Base-by-base conservation (phyloP, 2,329 filamentous ascomycete species). In the Fusarium xyrophilum region DNA sequence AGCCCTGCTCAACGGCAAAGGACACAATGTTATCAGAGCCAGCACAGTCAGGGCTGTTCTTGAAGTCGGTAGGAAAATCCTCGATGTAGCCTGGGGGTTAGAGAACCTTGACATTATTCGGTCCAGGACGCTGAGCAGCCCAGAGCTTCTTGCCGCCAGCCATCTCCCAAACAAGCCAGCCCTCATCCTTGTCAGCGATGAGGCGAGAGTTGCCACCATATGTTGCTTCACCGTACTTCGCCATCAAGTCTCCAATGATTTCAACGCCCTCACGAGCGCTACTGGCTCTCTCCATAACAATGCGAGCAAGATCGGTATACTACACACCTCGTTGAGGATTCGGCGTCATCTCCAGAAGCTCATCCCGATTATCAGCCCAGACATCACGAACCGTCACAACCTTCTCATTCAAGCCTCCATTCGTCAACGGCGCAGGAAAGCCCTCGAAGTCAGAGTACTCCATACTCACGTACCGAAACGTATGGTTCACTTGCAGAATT, bases 111-210 rank as follows among this genome's bases (percentile, higher is more conserved):
- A 73, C 70, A 12, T 73, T 66, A 4, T 70, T 63, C 0, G 70
- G 52, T 3, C 70, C 70, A 14, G 73, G 68, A 8, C 68, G 66
- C 13, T 73, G 68, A 3, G 70, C 70, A 19, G 70, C 70, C 70
- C 70, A 73, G 4, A 73, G 70, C 3, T 71, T 71, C 14, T 62
- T 47, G 1, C 70, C 70, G 1, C 70, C 70, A 2, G 70, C 70
- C 70, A 73, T 73, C 5, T 73, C 70, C 70, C 70, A 73, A 6
- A 73, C 70, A 2, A 73, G 39, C 70, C 70, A 73, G 0, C 70
- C 70, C 36, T 73, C 70, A 4, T 72, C 66, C 17, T 72, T 68
- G 19, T 73, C 70, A 9, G 70, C 70, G 1, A 73, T 67, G 5
- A 73, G 70, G 27, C 73, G 70, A 11, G 70, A 70, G 38, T 73